A percentile compares a stretch with the other conserved stretches of the same genome.
phyloP scores from a whole-genome alignment of 805 yeast species.

The Nematodospora valgi region DNA sequence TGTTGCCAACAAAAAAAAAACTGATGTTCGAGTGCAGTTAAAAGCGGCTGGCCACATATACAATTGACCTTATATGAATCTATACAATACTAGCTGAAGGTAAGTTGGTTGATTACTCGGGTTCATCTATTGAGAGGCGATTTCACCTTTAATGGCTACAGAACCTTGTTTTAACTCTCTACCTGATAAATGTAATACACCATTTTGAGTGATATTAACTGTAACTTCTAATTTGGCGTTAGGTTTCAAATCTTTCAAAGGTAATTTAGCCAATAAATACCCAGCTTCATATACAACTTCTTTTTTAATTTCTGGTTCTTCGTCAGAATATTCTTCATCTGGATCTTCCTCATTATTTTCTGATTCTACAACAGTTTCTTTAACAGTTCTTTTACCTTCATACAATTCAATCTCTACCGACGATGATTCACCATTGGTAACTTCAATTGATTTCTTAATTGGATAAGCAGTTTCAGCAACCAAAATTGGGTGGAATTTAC shows the following conservation, averaged over 20 bases:
- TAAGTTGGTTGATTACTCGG: no score
- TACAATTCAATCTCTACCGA: constrained; percentile 63
- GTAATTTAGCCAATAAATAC: constrained; percentile 71
- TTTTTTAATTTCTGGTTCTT: constrained; percentile 84
- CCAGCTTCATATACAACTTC: constrained; percentile 74
- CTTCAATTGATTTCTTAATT: constrained; percentile 67
- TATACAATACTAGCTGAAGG: no score
- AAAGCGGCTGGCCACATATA: no score
- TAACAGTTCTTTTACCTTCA: constrained; percentile 82
- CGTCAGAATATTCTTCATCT: constrained; percentile 54
- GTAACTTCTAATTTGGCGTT: constrained; percentile 67
- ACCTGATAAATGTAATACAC: constrained; percentile 61
- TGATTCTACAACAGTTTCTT: constrained; percentile 77
- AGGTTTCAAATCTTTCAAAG: constrained; percentile 64
- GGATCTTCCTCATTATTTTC: constrained; percentile 52
- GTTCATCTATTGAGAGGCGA: no score
- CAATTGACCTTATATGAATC: no score
- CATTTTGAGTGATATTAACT: constrained; percentile 62
- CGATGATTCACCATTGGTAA: constrained; percentile 60
- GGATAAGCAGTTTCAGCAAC: constrained; percentile 89
- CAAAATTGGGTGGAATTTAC: constrained; percentile 68
- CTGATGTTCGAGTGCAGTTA: no score
- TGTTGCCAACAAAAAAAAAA: no score
- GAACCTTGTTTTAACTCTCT: constrained; percentile 63
- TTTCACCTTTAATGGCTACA: constrained; percentile 54